Evolutionary conservation across 371 early-diverging fungal species (phyloP).

Genomic region (Coemansia sp.): DNA sequence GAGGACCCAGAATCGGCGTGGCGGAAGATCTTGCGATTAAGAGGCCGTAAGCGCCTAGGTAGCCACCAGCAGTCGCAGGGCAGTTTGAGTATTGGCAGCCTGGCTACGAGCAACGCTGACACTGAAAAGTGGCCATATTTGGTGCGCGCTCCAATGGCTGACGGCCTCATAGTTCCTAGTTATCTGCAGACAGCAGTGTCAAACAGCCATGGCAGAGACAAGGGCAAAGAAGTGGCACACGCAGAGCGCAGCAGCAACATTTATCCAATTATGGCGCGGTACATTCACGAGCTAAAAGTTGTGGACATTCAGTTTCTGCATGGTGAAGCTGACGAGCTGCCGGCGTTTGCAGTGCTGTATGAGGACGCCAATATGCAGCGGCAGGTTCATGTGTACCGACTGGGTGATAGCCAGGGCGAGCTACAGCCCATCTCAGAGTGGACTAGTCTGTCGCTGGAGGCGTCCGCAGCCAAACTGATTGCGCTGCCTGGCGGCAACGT

Average conservation of each 20-base stretch:
- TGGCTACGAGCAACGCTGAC: neutral
- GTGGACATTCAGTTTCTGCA: slow-evolving; percentile 68
- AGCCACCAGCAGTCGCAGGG: neutral
- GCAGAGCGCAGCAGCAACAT: slow-evolving; percentile 36
- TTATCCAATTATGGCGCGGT: slow-evolving; percentile 26
- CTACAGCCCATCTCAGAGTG: slow-evolving; percentile 14
- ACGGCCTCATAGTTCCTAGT: slow-evolving; percentile 18
- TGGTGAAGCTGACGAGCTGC: slow-evolving; percentile 45
- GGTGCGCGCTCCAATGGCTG: slow-evolving; percentile 9
- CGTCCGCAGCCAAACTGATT: slow-evolving; percentile 55
- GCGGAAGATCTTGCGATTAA: slow-evolving; percentile 10
- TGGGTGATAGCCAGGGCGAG: slow-evolving; percentile 46
- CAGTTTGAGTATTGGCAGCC: neutral
- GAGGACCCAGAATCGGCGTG: slow-evolving; percentile 14
- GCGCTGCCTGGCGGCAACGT: slow-evolving; percentile 65
- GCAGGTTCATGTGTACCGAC: slow-evolving; percentile 64
- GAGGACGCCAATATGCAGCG: slow-evolving; percentile 68
- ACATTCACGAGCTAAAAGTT: slow-evolving; percentile 71
- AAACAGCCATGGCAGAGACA: slow-evolving; percentile 12
- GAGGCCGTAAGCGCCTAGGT: neutral
- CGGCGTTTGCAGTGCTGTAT: slow-evolving; percentile 70
- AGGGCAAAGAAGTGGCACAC: slow-evolving; percentile 48
- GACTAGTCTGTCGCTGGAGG: slow-evolving; percentile 53
- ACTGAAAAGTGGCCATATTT: slow-evolving; percentile 26
- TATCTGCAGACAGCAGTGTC: slow-evolving; percentile 10